Conservation (phyloP, 768 basidiomycete genomes). For the Ephemerocybe angulata region DNA sequence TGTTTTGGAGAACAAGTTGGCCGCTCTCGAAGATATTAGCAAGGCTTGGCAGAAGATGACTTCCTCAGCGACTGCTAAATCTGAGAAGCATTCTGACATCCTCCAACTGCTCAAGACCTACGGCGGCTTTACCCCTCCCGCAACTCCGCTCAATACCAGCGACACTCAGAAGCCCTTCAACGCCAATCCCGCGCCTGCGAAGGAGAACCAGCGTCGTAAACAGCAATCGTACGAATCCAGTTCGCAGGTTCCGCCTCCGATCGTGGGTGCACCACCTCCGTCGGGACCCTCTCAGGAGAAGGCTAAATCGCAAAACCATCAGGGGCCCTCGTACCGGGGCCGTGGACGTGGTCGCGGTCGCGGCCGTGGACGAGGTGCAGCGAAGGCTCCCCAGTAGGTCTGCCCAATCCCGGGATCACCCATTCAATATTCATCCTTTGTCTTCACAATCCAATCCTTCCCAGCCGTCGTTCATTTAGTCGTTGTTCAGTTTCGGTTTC, state of each 20-base stretch:
- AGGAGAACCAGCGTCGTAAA: not conserved
- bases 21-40: conserved; percentile 44
- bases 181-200: not conserved
- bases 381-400: too few species aligned
- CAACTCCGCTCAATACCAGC: conserved; percentile 20
- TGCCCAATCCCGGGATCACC: too few species aligned
- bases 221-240: not conserved
- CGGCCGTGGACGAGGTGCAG: conserved; percentile 32
- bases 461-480: too few species aligned
- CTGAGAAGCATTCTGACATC: conserved; percentile 10
- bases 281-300: conserved; percentile 1
- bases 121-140: conserved; percentile 49
- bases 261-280: not conserved
- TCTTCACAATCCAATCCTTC: too few species aligned
- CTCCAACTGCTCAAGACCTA: conserved; percentile 30
- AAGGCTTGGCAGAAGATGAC: conserved; percentile 49
- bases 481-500: not conserved
- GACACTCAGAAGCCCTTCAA: conserved; percentile 8
- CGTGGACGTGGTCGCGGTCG: conserved; percentile 39
- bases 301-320: conserved; percentile 5
- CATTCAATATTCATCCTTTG: too few species aligned
- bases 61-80: too few species aligned
- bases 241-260: not conserved
- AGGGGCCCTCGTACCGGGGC: conserved; percentile 16
- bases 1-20: conserved; percentile 57